Evolutionary conservation across 192 early-diverging fungal species (phyloP), one percentile per base, ranked within the genome.

Genomic region (Cladochytrium replicatum): DNA sequence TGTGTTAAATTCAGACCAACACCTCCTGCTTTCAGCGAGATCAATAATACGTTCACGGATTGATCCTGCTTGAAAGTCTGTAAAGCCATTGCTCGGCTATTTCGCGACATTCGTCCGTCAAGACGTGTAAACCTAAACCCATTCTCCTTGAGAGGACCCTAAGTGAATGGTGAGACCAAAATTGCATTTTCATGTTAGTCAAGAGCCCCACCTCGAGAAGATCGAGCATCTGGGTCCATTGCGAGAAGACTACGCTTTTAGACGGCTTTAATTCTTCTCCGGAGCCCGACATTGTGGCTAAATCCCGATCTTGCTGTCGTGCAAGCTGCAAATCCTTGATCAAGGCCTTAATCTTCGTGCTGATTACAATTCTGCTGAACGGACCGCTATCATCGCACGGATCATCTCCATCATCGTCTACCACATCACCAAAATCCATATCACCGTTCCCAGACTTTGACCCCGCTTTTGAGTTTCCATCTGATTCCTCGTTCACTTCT

Each of bases 171-270:
- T 39, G 44, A 15, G n/a, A 24, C 0, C 40, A 11, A 32, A 28
- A 31, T 9, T 9, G 8, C 13, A 47, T 30, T 25, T 5, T 15
- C 27, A 21, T 29, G n/a, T 6, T 13, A 28, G 27, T 11, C 23
- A 32, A 53, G 22, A 6, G 8, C 9, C 44, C 13, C 45, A 72
- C 63, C 39, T 60, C 55, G 6, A 60, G 29, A 13, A 75, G 54
- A 24, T 69, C 61, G 21, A 78, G 64, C 50, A 67, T 61, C 4
- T 64, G 64, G 1, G 90, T 94, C 70, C 87, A 98, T 60, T 98
- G 94, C 15, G 91, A 94, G 57, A 96, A 98, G 0, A 98, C 82
- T 2, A 98, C 86, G 17, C 78, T 81, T 58, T 93, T 93, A 19
- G 68, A 55, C 1, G 32, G 49, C 3, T n/a, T n/a, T n/a, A n/a